Evolutionary conservation across 192 early-diverging fungal species (phyloP).

Genomic region (Podila verticillata): DNA sequence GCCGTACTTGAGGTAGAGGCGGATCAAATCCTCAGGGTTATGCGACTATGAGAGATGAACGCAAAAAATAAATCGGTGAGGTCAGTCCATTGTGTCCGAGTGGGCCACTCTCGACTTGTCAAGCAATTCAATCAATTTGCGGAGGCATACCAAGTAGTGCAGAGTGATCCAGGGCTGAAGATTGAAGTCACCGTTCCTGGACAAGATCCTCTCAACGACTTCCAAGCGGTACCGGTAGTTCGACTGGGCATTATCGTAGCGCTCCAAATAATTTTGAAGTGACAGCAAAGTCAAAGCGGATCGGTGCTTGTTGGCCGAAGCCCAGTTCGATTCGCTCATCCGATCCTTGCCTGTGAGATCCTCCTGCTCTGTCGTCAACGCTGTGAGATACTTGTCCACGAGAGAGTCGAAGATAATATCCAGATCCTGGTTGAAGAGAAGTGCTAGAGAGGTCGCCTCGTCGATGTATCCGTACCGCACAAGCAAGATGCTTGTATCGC

Average conservation of each 20-base stretch:
- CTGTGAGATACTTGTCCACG: constrained; percentile 31
- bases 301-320: background rate
- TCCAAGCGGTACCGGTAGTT: constrained; percentile 29
- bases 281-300: constrained; percentile 15
- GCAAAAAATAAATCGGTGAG: background rate
- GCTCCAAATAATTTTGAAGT: constrained; percentile 27
- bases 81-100: background rate
- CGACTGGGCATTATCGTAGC: constrained; percentile 17
- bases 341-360: constrained; percentile 18
- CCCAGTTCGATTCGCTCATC: background rate
- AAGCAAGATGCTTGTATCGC: constrained; percentile 23
- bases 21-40: constrained; percentile 44
- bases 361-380: constrained; percentile 30
- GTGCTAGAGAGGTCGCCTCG: constrained; percentile 21
- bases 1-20: constrained; percentile 29
- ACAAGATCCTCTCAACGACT: constrained; percentile 17
- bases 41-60: constrained; percentile 9
- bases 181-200: constrained; percentile 23
- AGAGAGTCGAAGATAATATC: constrained; percentile 27
- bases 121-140: too few relatives aligned
- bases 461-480: constrained; percentile 23
- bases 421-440: constrained; percentile 18
- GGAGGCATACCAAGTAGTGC: constrained; percentile 34
- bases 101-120: background rate
- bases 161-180: constrained; percentile 36